Base-by-base conservation (phyloP, 441 rosid species). In the Cnidoscolus chayamansa region DNA sequence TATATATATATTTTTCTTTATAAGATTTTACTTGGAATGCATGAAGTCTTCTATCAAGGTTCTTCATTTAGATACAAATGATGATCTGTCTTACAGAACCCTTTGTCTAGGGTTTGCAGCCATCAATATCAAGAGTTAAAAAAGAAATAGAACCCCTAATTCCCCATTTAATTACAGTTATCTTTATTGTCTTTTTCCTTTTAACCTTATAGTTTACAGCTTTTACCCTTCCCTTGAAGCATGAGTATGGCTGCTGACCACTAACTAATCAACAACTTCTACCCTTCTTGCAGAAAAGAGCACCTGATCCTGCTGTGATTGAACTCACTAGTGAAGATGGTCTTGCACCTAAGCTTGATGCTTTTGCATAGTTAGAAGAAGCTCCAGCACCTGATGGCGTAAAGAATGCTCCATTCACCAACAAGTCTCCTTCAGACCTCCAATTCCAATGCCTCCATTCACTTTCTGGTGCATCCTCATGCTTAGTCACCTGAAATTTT, bases 381-480 rank as follows among this genome's bases (percentile, higher is more conserved):
- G 92, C 81, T 50, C 82, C 88, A 0, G 80, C 81, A 0, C 94
- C 94, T 0, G 94, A 86, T 2, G 80, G 15, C 0, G 82, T 89
- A 74, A 89, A 89, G 66, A 81, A 89, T 54, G 92, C 94, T 0
- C 92, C 94, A 53, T 89, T 89, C 65, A 86, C 50, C 77, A 86
- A 16, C 77, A 85, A 55, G 61, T 89, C 94, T 50, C 94, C 92
- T 63, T 84, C 84, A 0, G 94, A 86, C 53, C 94, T 85, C 94
- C 94, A 89, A 77, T 87, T 84, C 94, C 94, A 89, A 1, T 43
- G 12, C 74, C 72, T 85, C 94, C 94, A 89, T n/a, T 76, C 56
- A 49, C 78, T 71, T 57, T 64, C 25, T 32, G 86, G 63, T 7
- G 92, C 84, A 32, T 81, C 86, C 73, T 86, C 94, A 32, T 79